Evolutionary conservation across 495 filamentous ascomycete genomes (phyloP), one percentile per base, ranked within the genome.

Genomic region (Cercophora sp.): DNA sequence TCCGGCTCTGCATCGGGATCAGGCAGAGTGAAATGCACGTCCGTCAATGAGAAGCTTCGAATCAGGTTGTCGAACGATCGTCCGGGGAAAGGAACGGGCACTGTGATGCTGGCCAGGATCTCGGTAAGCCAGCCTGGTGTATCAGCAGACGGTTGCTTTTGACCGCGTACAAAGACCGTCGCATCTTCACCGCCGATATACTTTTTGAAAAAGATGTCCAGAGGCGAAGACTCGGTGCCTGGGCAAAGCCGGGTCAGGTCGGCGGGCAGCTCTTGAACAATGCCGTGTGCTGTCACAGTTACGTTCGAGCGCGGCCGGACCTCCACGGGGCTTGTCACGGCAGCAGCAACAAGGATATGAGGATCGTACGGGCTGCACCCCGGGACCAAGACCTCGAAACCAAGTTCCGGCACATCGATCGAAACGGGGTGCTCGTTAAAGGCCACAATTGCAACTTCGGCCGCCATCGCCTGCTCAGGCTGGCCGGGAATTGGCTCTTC

Each of bases 11-110:
- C 88, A 42, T 84, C 79, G 11, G 85, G 85, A 59, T 88, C 76
- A 1, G 93, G 93, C 36, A 98, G 70, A 24, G 75, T 80, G 66
- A 98, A 93, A 58, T 90, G 81, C 8, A 92, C 88, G 64, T 96
- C 79, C 1, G 82, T 79, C 59, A 96, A 73, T 26, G 87, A 85
- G 65, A 98, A 95, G 48, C 89, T 91, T 51, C 83, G 85, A 64
- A 98, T 84, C 16, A 95, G 63, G 56, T 87, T 82, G 45, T 88
- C 89, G 57, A 96, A 80, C 2, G 81, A 80, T 49, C 84, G 80
- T 15, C 89, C 91, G 0, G 88, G 87, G 42, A 96, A 88, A 6
- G 88, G 83, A 31, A 96, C 72, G 2, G 91, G 92, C 6, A 98
- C 76, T 4, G 86, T 90, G 58, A 96, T 78, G 60, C 84, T 89